Conservation (phyloP, 1,139 yeast genomes). For the Zygosaccharomyces sapae region DNA sequence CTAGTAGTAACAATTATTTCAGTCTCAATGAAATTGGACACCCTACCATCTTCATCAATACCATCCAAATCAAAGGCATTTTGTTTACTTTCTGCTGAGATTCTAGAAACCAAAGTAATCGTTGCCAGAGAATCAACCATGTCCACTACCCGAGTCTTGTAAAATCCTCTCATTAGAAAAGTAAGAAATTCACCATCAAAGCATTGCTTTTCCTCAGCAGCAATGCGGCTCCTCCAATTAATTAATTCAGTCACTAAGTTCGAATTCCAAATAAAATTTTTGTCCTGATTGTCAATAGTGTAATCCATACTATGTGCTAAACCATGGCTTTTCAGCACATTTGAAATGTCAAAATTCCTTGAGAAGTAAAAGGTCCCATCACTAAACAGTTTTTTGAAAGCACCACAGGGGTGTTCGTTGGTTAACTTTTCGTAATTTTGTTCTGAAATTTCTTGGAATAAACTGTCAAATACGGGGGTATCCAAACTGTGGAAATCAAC, state of each 20-base stretch:
- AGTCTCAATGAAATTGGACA: constrained; percentile 62
- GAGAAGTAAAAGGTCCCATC: constrained; percentile 68
- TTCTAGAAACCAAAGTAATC: constrained; percentile 62
- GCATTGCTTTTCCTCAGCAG: constrained; percentile 48
- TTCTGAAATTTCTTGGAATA: constrained; percentile 32
- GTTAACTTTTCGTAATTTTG: constrained; percentile 38
- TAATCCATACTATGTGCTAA: constrained; percentile 40
- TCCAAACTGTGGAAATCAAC: constrained; percentile 63
- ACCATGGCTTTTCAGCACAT: constrained; percentile 55
- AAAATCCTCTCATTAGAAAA: constrained; percentile 61
- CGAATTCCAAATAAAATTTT: constrained; percentile 62
- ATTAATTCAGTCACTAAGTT: constrained; percentile 55
- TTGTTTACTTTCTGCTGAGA: constrained; percentile 57
- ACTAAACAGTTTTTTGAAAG: constrained; percentile 52
- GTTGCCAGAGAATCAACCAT: constrained; percentile 40
- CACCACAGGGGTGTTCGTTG: constrained; percentile 54
- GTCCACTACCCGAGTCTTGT: constrained; percentile 44
- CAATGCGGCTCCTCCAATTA: constrained; percentile 54
- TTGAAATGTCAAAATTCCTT: constrained; percentile 59
- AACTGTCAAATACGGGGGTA: constrained; percentile 50
- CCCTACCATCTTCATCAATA: constrained; percentile 66
- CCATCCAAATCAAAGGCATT: constrained; percentile 66
- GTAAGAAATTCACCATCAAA: constrained; percentile 57
- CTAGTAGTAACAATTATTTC: constrained; percentile 58
- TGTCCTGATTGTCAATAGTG: constrained; percentile 44